These are phyloP conservation scores for Umbilicus rupestris DNA, from an alignment of 164 flowering plant species.

Conservation along the genomic window DNA sequence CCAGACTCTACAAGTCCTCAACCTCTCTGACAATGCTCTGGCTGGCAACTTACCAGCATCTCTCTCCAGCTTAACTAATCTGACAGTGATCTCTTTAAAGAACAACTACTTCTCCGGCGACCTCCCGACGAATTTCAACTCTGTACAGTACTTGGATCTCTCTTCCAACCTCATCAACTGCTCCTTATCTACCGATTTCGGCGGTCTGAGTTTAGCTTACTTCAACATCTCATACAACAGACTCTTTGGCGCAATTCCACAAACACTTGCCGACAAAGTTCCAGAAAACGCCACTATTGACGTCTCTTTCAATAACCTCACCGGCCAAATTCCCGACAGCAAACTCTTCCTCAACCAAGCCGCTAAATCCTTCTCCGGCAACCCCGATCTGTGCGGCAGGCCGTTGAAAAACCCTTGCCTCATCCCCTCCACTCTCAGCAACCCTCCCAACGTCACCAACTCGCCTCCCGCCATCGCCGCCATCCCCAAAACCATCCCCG, in stretches of 20 bases:
- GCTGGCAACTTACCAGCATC: constrained; percentile 50
- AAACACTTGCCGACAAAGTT: constrained; percentile 19
- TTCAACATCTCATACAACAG: constrained; percentile 35
- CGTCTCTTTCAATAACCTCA: constrained; percentile 37
- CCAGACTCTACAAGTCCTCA: constrained; percentile 40
- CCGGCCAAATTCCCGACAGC: constrained; percentile 28
- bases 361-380: constrained; percentile 23
- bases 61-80: constrained; percentile 28
- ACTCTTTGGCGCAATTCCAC: constrained; percentile 31
- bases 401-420: constrained; percentile 23
- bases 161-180: constrained; percentile 52
- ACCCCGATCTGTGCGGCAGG: constrained; percentile 32
- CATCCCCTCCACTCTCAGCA: constrained; percentile 23
- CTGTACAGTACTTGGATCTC: constrained; percentile 41
- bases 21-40: constrained; percentile 72
- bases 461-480: constrained; percentile 64
- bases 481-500: constrained; percentile 30
- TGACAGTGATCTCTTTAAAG: constrained; percentile 46
- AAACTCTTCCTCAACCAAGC: constrained; percentile 20
- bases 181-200: constrained; percentile 33
- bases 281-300: constrained; percentile 28
- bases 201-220: constrained; percentile 22
- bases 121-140: constrained; percentile 36
- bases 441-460: constrained; percentile 22
- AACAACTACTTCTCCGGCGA: constrained; percentile 50